Base-by-base conservation (phyloP, 2,329 filamentous ascomycete species). In the Penicillium vulpinum region DNA sequence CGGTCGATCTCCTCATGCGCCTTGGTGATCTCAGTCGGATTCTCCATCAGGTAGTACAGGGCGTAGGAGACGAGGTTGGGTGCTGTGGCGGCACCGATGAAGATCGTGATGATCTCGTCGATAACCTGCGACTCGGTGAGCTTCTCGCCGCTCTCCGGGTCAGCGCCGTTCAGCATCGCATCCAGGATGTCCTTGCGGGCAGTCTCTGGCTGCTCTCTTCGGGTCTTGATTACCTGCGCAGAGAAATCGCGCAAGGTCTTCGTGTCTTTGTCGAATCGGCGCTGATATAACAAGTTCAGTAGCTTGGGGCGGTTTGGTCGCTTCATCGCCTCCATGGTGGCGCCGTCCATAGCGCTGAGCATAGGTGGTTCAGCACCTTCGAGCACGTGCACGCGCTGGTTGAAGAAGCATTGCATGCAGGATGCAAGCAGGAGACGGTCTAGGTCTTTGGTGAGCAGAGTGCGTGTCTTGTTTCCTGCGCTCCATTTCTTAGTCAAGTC, bases 31-130 rank as follows among this genome's bases (percentile, higher is more conserved):
- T 78, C 76, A 3, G 80, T 78, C 0, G 86, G 86, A 61, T 87
- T 78, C 67, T 85, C 85, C 35, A 89, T 70, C 2, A 91, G 76
- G 51, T 86, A 78, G 65, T 85, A 86, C 54, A 88, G 83, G 1
- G 81, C 72, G 65, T 88, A 90, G 0, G 85, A 84, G 6, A 90
- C 70, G n/a, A 87, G 71, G 2, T 86, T 87, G 2, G 84, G 85
- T 0, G 88, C 90, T 0, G 88, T 91, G 67, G 90, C 88, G 59
- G 90, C 87, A 1, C 86, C 78, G 63, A 68, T 64, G 29, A 87
- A 80, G 77, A 89, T 88, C 0, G 81, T 81, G 38, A 88, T 82
- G 62, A 89, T 84, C 71, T 89, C 86, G 70, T 88, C 84, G 51
- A 87, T 80, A 52, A 88, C 80, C 56, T 83, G 82, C 5, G 83